Conservation (phyloP, 2,329 filamentous ascomycete species). For the Aaosphaeria pasadenensis region DNA sequence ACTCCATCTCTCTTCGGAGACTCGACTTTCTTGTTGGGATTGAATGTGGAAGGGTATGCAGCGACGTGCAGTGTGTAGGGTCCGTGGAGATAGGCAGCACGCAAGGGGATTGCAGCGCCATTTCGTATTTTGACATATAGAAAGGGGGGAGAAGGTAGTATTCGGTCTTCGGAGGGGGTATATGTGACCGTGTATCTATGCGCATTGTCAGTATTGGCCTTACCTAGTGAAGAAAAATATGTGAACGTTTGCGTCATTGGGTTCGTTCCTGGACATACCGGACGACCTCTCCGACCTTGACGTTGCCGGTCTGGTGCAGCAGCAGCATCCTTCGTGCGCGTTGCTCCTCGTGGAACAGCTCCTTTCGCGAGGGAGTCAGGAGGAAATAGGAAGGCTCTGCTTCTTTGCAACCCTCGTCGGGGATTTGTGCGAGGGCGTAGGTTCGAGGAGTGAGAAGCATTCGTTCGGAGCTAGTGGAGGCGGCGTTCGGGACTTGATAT, state of each 20-base stretch:
- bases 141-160: conserved; percentile 77
- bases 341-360: conserved; percentile 27
- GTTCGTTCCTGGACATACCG: conserved; percentile 54
- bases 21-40: conserved; percentile 76
- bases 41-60: conserved; percentile 78
- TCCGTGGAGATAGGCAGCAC: conserved; percentile 93
- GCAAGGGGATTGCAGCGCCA: conserved; percentile 81
- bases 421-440: conserved; percentile 35
- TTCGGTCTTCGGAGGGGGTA: conserved; percentile 82
- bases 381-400: conserved; percentile 32
- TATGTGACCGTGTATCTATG: conserved; percentile 79
- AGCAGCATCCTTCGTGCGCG: conserved; percentile 67
- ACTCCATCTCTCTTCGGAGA: conserved; percentile 68
- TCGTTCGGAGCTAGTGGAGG: conserved; percentile 27
- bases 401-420: conserved; percentile 29
- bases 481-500: conserved; percentile 6
- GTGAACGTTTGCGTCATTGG: neutral
- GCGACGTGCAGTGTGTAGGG: conserved; percentile 89
- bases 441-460: conserved; percentile 43
- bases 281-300: conserved; percentile 92
- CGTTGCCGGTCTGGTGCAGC: conserved; percentile 82
- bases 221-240: neutral
- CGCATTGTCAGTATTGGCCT: neutral
- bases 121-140: conserved; percentile 89
- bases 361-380: conserved; percentile 29